These are phyloP conservation scores for Lactarius sp. DNA, from an alignment of 768 basidiomycete genomes.

Conservation along the genomic window DNA sequence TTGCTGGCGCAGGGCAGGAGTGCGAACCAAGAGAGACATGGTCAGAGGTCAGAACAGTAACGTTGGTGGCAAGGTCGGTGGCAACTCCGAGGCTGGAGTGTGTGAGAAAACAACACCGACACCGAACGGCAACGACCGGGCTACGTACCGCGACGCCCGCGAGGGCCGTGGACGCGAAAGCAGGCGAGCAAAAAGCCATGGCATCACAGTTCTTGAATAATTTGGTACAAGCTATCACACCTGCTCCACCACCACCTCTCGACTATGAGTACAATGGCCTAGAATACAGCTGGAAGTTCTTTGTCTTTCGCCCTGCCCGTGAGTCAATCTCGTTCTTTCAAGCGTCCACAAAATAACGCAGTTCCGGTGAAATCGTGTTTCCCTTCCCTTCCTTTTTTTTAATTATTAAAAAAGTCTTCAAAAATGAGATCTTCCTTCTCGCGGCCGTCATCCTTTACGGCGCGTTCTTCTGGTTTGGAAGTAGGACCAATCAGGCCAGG, in stretches of 20 bases:
- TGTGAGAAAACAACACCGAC: neutral
- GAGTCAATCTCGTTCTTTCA: conserved; percentile 30
- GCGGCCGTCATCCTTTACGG: conserved; percentile 52
- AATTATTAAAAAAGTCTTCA: conserved; percentile 47
- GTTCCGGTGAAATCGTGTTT: neutral
- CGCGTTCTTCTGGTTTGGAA: conserved; percentile 54
- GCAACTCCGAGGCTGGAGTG: neutral
- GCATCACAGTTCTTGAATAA: conserved; percentile 5
- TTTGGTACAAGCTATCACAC: conserved; percentile 39
- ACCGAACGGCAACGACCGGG: neutral
- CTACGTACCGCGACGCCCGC: neutral
- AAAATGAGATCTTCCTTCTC: conserved; percentile 57
- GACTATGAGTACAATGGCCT: conserved; percentile 64
- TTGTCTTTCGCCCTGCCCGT: conserved; percentile 81
- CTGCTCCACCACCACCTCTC: conserved; percentile 50
- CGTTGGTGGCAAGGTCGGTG: conserved; percentile 1
- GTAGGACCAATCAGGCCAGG: conserved; percentile 49
- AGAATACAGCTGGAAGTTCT: conserved; percentile 65
- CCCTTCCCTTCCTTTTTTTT: conserved; percentile 5
- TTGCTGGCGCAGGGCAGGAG: conserved; percentile 20
- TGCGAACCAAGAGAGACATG: conserved; percentile 25
- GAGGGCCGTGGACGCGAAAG: neutral
- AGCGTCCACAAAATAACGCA: neutral
- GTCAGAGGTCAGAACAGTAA: conserved; percentile 1
- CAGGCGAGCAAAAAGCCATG: neutral